Percentiles rank a stretch among this genome's conserved stretches.
Conservation (phyloP, 108 stramenopile species). For the Cyclotella atomus region DNA sequence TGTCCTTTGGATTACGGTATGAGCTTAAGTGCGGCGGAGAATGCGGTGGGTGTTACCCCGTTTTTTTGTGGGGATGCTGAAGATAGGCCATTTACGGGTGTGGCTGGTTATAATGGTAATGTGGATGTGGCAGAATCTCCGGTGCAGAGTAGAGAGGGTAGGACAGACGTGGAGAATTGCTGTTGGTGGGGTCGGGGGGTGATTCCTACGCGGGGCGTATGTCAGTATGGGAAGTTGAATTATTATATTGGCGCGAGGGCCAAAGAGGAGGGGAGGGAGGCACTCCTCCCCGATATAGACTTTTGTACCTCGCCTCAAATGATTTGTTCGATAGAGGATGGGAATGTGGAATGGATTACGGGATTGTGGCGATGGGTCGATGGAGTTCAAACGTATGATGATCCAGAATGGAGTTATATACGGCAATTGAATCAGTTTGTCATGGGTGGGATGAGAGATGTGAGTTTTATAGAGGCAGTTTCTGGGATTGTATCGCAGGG, state of each 20-base stretch:
- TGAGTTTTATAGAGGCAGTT: slow-evolving; percentile 14
- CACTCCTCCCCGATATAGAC: slow-evolving; percentile 15
- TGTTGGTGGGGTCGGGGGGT: slow-evolving; percentile 29
- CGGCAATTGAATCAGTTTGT: slow-evolving; percentile 19
- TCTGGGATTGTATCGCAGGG: slow-evolving; percentile 21
- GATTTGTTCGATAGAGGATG: slow-evolving; percentile 8
- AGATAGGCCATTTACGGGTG: slow-evolving; percentile 4
- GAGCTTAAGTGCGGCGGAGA: not conserved
- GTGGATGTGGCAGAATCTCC: slow-evolving; percentile 10
- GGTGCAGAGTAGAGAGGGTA: slow-evolving; percentile 13
- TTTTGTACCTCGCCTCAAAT: slow-evolving; percentile 15
- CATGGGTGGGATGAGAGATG: slow-evolving; percentile 23
- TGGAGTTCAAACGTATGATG: slow-evolving; percentile 21
- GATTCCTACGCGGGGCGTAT: slow-evolving; percentile 20
- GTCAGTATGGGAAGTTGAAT: slow-evolving; percentile 30
- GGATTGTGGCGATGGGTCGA: slow-evolving; percentile 26
- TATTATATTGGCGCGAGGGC: slow-evolving; percentile 25
- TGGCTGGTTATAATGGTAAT: slow-evolving; percentile 16
- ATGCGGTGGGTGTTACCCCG: slow-evolving; percentile 6
- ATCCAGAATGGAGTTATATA: slow-evolving; percentile 17
- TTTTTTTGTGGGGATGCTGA: slow-evolving; percentile 9
- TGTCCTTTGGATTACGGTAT: slow-evolving; percentile 20
- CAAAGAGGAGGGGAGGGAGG: slow-evolving; percentile 7
- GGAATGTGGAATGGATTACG: slow-evolving; percentile 20
- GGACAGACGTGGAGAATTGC: slow-evolving; percentile 34